Evolutionary conservation across 2,329 filamentous ascomycete genomes (phyloP).

Genomic region (Eutypella sp.): DNA sequence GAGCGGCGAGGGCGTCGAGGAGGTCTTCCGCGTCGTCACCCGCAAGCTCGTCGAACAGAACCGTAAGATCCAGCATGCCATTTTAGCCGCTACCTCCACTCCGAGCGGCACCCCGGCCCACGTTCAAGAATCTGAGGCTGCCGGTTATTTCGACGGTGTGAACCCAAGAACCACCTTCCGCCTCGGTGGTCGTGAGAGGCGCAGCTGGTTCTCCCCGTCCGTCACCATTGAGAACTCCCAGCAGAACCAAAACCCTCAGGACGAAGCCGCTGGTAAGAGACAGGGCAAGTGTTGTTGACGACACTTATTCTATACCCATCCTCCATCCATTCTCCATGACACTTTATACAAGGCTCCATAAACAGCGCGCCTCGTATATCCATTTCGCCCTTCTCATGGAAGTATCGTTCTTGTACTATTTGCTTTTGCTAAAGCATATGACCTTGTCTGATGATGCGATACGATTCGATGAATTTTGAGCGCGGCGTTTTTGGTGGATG

Average conservation of each 20-base stretch:
- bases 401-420: no score
- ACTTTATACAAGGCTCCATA: no score
- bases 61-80: slow-evolving; percentile 56
- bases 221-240: slow-evolving; percentile 45
- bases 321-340: no score
- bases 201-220: slow-evolving; percentile 55
- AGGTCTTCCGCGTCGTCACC: slow-evolving; percentile 75
- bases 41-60: slow-evolving; percentile 61
- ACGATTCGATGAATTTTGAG: no score
- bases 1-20: slow-evolving; percentile 91
- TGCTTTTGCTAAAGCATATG: no score
- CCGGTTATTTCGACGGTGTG: slow-evolving; percentile 45
- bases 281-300: slow-evolving; percentile 22
- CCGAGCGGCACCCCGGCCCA: slow-evolving; percentile 44
- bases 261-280: slow-evolving; percentile 9
- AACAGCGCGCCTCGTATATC: no score
- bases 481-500: no score
- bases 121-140: slow-evolving; percentile 21
- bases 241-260: slow-evolving; percentile 15
- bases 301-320: neutral
- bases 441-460: no score
- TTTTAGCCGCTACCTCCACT: slow-evolving; percentile 49
- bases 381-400: no score
- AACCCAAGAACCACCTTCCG: slow-evolving; percentile 50
- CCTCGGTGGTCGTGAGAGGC: slow-evolving; percentile 47